Evolutionary conservation across 805 yeast genomes (phyloP).

Genomic region (Ogataea philodendri): DNA sequence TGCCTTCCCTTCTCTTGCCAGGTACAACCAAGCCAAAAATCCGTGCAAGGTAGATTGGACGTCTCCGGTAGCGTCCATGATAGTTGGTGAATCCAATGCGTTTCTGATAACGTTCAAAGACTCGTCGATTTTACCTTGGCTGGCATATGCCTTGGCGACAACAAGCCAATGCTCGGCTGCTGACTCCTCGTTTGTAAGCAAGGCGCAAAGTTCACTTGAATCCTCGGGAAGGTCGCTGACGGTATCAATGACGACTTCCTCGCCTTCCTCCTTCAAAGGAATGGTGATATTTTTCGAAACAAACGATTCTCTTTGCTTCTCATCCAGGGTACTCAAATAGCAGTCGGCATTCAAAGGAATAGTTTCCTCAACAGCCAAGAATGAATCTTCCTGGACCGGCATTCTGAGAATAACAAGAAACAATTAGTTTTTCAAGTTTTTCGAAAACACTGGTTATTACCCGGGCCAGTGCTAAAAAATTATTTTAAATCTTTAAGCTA

Average conservation of each 20-base stretch:
- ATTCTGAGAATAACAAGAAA: conserved; percentile 8
- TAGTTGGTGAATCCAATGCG: conserved; percentile 46
- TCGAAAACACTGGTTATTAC: conserved; percentile 10
- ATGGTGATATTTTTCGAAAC: conserved; percentile 39
- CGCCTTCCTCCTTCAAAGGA: conserved; percentile 74
- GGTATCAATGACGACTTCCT: conserved; percentile 81
- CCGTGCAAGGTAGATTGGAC: conserved; percentile 56
- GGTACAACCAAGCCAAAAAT: conserved; percentile 71
- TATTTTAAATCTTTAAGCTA: background rate
- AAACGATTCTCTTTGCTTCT: conserved; percentile 23
- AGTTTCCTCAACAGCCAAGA: conserved; percentile 15
- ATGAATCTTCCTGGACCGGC: conserved; percentile 15
- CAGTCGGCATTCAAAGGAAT: conserved; percentile 27
- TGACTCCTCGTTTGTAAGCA: conserved; percentile 79
- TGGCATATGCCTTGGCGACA: conserved; percentile 77
- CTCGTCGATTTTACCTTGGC: conserved; percentile 54
- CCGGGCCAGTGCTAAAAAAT: conserved; percentile 8
- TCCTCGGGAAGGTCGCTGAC: conserved; percentile 85
- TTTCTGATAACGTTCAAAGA: conserved; percentile 61
- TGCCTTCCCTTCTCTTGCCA: conserved; percentile 40
- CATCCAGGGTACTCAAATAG: conserved; percentile 26
- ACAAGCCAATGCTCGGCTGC: conserved; percentile 78
- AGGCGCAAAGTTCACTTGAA: conserved; percentile 74
- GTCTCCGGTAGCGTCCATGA: conserved; percentile 34
- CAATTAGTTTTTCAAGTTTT: conserved; percentile 8